Conservation (phyloP, 139 green algal genomes). For the Eudorina sp. region DNA sequence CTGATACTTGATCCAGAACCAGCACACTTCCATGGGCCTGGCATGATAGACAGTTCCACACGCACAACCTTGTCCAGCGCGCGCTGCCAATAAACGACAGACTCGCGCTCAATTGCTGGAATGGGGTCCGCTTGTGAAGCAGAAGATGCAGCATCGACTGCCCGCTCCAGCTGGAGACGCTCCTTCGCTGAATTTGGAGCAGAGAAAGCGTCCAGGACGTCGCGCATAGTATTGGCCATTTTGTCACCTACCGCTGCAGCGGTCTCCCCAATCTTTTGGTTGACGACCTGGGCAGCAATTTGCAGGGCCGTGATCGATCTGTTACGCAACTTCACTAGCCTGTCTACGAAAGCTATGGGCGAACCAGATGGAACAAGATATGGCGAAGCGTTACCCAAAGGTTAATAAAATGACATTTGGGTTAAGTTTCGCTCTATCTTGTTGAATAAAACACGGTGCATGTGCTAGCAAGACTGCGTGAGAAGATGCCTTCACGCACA, state of each 20-base stretch:
- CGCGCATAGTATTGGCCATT: background rate
- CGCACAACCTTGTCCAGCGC: background rate
- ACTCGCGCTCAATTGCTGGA: background rate
- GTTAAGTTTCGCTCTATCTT: no score
- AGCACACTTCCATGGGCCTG: background rate
- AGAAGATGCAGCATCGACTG: background rate
- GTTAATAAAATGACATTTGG: no score
- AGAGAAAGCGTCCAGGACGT: background rate
- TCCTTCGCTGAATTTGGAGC: background rate
- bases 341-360: no score
- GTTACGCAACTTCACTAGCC: no score
- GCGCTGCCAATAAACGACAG: background rate
- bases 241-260: background rate
- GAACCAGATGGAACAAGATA: no score
- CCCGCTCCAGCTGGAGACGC: background rate
- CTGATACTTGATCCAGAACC: no score
- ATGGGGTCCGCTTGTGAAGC: background rate
- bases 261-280: slow-evolving; percentile 5
- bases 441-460: no score
- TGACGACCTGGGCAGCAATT: slow-evolving; percentile 22
- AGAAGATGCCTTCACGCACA: no score
- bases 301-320: no score
- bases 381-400: no score
- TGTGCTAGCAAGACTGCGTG: no score
- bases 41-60: background rate